These are phyloP conservation scores for Tricholoma sp. DNA, from an alignment of 768 basidiomycete genomes.

Conservation along the genomic window DNA sequence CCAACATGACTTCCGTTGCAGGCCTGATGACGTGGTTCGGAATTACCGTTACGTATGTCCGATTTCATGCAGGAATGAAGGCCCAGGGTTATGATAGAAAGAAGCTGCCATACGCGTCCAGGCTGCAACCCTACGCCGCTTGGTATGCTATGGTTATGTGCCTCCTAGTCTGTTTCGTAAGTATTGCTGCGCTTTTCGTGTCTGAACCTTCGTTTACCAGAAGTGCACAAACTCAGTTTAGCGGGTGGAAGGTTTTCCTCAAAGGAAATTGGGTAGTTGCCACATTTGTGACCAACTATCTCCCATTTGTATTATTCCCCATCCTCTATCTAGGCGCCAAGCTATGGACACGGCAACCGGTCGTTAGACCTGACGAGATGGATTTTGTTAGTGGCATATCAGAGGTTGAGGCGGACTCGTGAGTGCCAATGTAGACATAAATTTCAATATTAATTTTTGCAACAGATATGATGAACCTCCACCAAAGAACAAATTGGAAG, in stretches of 20 bases:
- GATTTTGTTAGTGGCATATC: conserved; percentile 74
- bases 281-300: conserved; percentile 80
- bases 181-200: conserved; percentile 17
- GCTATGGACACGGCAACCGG: conserved; percentile 43
- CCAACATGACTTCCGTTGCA: conserved; percentile 65
- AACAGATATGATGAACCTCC: conserved; percentile 60
- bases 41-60: conserved; percentile 70
- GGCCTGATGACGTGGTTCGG: conserved; percentile 82
- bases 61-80: conserved; percentile 82
- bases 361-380: conserved; percentile 61
- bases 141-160: conserved; percentile 45
- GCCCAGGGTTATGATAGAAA: conserved; percentile 72
- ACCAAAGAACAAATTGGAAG: conserved; percentile 61
- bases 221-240: conserved; percentile 27
- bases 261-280: conserved; percentile 43
- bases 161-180: conserved; percentile 57
- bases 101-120: conserved; percentile 64
- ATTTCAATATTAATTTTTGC: neutral
- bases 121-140: conserved; percentile 69
- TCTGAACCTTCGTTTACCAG: neutral
- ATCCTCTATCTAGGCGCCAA: conserved; percentile 61
- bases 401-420: conserved; percentile 64
- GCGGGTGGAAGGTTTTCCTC: conserved; percentile 39
- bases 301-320: conserved; percentile 70
- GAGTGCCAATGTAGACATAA: conserved; percentile 14